phyloP scores from a whole-genome alignment of 2,329 filamentous ascomycete genomes.

The Parascedosporium putredinis region DNA sequence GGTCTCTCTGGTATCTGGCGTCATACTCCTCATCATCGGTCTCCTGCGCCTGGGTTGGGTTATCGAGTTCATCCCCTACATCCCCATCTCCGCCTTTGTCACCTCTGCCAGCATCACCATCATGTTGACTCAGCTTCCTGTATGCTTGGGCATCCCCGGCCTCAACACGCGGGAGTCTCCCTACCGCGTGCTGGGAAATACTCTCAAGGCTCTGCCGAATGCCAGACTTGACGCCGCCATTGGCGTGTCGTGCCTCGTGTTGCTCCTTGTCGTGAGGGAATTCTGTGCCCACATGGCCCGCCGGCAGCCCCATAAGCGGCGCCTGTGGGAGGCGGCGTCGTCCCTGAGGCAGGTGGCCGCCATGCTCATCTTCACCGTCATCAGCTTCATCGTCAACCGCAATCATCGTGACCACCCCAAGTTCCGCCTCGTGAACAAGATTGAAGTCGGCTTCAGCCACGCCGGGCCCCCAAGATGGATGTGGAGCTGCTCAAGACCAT shows the following conservation, averaged over 20 bases:
- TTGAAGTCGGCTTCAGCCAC: slow-evolving; percentile 59
- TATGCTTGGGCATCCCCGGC: slow-evolving; percentile 29
- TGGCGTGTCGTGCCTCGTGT: slow-evolving; percentile 54
- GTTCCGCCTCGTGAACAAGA: slow-evolving; percentile 54
- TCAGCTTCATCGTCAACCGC: slow-evolving; percentile 59
- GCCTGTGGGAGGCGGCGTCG: slow-evolving; percentile 62
- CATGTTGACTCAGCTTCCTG: slow-evolving; percentile 35
- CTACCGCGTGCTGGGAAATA: slow-evolving; percentile 34
- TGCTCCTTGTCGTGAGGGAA: slow-evolving; percentile 55
- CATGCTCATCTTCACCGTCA: slow-evolving; percentile 64
- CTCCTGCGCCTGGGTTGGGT: slow-evolving; percentile 37
- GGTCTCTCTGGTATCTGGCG: slow-evolving; percentile 33
- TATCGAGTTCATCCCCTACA: slow-evolving; percentile 40
- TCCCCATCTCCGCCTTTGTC: slow-evolving; percentile 39
- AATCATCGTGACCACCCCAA: slow-evolving; percentile 34
- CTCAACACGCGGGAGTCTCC: slow-evolving; percentile 34
- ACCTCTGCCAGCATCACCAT: slow-evolving; percentile 41
- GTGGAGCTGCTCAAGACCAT: slow-evolving; percentile 45
- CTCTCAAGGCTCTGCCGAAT: slow-evolving; percentile 26
- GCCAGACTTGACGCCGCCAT: slow-evolving; percentile 59
- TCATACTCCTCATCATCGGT: slow-evolving; percentile 32
- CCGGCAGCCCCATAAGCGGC: slow-evolving; percentile 48
- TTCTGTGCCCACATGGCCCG: slow-evolving; percentile 50
- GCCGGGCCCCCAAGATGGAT: slow-evolving; percentile 50
- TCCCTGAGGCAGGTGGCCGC: slow-evolving; percentile 67